Evolutionary conservation across 1,139 yeast species (phyloP), one percentile per base, ranked within the genome.

Genomic region (Protomyces inundatus): DNA sequence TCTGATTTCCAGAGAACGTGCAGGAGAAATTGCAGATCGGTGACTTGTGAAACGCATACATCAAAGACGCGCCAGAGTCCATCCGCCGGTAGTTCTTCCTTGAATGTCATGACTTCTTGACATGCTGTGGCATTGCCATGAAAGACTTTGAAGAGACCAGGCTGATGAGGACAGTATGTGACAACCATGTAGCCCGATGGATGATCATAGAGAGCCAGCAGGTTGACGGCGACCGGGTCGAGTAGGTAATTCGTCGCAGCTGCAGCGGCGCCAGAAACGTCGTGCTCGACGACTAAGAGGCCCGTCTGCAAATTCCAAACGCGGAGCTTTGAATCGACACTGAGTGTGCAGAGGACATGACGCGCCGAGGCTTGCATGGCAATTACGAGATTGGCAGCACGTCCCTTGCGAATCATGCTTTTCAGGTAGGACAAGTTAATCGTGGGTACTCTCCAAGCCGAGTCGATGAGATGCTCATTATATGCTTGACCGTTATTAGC

Each of bases 401-500:
- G 52, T 40, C 66, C 66, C 9, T 55, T 9, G 58, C 65, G 64
- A 23, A 62, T 57, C 36, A 64, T 45, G 32, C 66, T 54, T 37
- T 55, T 61, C 48, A 61, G 42, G 39, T 54, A 61, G 23, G 62
- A 55, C 23, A 23, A 23, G 23, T 23, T 23, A 23, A 23, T 23
- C 1, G 23, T 23, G 23, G 23, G 23, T 23, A 23, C 23, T 23
- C 23, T 23, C 23, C 23, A 23, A 23, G 23, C 23, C 23, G 64
- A 57, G 50, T 64, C 66, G 14, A 55, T 64, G 16, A 63, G 57
- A 42, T 56, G 61, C 51, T 64, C 66, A 16, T 51, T 55, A 45
- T 56, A 64, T 39, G 59, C 66, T 16, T 50, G 54, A 32, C 61
- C 62, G 50, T 55, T 62, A 36, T 52, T 39, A 33, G 55, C 33